Evolutionary conservation across 78 protist species (phyloP).

Genomic region (Andalucia godoyi): DNA sequence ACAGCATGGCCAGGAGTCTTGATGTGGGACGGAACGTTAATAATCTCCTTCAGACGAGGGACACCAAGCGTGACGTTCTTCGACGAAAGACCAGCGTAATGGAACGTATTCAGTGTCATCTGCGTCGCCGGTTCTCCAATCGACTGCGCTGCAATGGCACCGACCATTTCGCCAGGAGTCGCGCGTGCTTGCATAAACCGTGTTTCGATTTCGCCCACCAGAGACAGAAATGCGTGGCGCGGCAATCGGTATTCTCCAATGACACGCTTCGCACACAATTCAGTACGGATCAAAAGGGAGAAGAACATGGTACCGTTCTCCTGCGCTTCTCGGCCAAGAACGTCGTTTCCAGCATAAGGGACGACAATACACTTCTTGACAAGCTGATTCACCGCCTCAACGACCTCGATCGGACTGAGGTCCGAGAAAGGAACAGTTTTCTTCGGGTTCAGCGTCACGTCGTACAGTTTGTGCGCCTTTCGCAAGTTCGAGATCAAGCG

Average conservation of each 20-base stretch:
- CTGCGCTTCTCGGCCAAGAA: constrained; percentile 45
- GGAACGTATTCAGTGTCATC: constrained; percentile 99
- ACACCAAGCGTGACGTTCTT: constrained; percentile 98
- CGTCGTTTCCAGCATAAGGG: constrained; percentile 37
- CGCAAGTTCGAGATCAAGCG: constrained; percentile 57
- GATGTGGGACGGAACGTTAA: constrained; percentile 81
- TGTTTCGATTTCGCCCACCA: constrained; percentile 79
- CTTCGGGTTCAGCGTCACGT: constrained; percentile 38
- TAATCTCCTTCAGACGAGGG: constrained; percentile 92
- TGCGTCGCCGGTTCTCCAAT: constrained; percentile 99
- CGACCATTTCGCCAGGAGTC: constrained; percentile 71
- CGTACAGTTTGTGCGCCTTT: constrained; percentile 65
- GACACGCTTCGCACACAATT: constrained; percentile 63
- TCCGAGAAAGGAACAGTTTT: constrained; percentile 14
- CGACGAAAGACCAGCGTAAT: constrained; percentile 95
- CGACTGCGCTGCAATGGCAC: constrained; percentile 94
- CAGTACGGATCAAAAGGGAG: constrained; percentile 41
- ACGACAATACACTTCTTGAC: constrained; percentile 7
- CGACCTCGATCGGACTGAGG: constrained; percentile 42
- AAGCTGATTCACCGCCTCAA: constrained; percentile 24
- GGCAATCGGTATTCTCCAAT: constrained; percentile 50
- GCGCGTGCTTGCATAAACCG: constrained; percentile 48
- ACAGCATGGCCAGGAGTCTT: constrained; percentile 66
- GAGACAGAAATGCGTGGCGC: constrained; percentile 81
- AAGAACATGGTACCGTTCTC: constrained; percentile 66